Evolutionary conservation across 352 stramenopile genomes (phyloP).

Genomic region (Phytophthora idaei): DNA sequence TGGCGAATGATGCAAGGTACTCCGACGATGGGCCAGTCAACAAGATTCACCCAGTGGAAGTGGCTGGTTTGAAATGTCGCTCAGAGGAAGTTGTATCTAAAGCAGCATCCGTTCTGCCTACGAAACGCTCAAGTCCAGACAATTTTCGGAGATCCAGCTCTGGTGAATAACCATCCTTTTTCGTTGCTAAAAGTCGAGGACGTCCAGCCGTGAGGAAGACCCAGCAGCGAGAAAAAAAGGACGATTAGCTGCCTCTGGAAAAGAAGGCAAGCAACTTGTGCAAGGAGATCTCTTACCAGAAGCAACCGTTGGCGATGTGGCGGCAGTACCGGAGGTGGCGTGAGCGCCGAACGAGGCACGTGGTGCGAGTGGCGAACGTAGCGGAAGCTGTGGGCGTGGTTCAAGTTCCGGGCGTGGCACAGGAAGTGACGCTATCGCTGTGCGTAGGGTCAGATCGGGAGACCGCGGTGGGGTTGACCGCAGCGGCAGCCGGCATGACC

Average conservation of each 20-base stretch:
- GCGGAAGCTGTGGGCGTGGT: no score
- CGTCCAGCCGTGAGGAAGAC: not conserved
- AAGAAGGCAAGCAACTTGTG: not conserved
- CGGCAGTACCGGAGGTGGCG: no score
- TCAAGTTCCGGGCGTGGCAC: no score
- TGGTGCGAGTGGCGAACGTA: no score
- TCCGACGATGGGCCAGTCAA: no score
- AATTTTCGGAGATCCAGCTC: not conserved
- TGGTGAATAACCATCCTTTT: not conserved
- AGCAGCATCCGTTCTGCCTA: not conserved
- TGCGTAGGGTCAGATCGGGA: no score
- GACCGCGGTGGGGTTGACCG: no score
- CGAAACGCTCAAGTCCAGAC: not conserved
- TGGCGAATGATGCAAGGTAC: not conserved
- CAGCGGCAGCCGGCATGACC: no score
- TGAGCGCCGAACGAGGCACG: no score
- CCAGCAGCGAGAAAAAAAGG: not conserved
- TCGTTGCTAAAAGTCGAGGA: not conserved
- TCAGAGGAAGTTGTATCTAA: not conserved
- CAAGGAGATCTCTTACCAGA: not conserved
- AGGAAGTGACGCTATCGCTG: no score
- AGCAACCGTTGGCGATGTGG: not conserved
- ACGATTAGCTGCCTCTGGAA: not conserved
- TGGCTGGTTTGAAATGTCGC: not conserved
- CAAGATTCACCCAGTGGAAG: not conserved